phyloP scores from a whole-genome alignment of 495 filamentous ascomycete genomes.

The Pyronema domesticum region DNA sequence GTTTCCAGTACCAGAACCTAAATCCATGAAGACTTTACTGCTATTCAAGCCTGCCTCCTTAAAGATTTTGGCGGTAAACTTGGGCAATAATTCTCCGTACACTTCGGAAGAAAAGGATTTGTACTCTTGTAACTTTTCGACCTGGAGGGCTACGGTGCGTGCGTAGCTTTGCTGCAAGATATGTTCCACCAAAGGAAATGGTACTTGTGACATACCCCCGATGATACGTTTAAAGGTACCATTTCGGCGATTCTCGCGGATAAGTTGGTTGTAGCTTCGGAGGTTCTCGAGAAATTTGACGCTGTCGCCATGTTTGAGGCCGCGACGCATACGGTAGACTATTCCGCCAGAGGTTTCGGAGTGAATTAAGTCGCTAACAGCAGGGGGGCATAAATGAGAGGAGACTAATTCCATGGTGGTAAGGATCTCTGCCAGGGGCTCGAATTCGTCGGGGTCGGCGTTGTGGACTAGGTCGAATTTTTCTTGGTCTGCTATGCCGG shows the following conservation, averaged over 20 bases:
- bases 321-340: constrained; percentile 31
- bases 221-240: constrained; percentile 55
- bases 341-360: constrained; percentile 56
- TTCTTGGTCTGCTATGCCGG: constrained; percentile 13
- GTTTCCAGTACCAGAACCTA: constrained; percentile 90
- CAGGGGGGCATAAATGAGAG: constrained; percentile 52
- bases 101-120: constrained; percentile 78
- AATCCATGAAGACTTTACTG: constrained; percentile 72
- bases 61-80: constrained; percentile 57
- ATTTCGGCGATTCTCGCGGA: constrained; percentile 39
- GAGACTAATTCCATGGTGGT: constrained; percentile 57
- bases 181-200: constrained; percentile 51
- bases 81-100: constrained; percentile 79
- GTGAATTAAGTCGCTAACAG: constrained; percentile 45
- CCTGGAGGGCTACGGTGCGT: constrained; percentile 76
- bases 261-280: constrained; percentile 53
- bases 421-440: constrained; percentile 68
- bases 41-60: constrained; percentile 60
- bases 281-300: constrained; percentile 50
- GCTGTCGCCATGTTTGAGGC: constrained; percentile 44
- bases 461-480: constrained; percentile 66
- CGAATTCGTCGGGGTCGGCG: constrained; percentile 60
- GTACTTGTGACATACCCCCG: constrained; percentile 43
- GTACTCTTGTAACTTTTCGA: constrained; percentile 63
- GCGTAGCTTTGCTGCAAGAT: constrained; percentile 80